Percentiles rank a stretch among this genome's conserved stretches.
phyloP scores from a whole-genome alignment of 495 filamentous ascomycete species.

The Hypoxylon fragiforme region DNA sequence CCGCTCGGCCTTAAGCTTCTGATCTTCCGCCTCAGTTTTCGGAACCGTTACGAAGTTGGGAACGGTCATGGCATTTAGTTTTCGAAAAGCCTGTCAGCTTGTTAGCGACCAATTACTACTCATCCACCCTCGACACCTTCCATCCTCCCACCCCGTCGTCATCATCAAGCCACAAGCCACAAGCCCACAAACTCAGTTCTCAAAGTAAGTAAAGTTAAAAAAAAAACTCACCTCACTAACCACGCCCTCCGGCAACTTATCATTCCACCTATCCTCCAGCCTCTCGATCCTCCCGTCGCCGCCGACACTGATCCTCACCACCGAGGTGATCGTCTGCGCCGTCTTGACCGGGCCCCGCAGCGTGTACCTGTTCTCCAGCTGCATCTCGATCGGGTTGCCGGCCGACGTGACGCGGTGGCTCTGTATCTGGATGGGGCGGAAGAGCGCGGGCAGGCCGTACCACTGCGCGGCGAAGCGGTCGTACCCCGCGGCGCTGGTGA shows the following conservation, averaged over 20 bases:
- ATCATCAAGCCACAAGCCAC: slow-evolving; percentile 46
- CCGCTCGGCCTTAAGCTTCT: slow-evolving; percentile 27
- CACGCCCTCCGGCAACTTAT: slow-evolving; percentile 51
- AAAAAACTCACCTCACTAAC: slow-evolving; percentile 52
- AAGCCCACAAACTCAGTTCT: slow-evolving; percentile 17
- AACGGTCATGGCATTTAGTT: slow-evolving; percentile 58
- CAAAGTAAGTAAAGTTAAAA: not conserved
- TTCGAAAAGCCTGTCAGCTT: slow-evolving; percentile 54
- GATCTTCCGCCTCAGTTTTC: slow-evolving; percentile 59
- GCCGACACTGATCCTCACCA: slow-evolving; percentile 50
- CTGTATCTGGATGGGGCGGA: slow-evolving; percentile 45
- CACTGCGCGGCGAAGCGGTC: slow-evolving; percentile 57
- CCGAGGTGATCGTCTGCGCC: slow-evolving; percentile 55
- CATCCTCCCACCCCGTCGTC: slow-evolving; percentile 35
- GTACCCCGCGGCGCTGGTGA: slow-evolving; percentile 56
- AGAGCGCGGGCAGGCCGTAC: slow-evolving; percentile 40
- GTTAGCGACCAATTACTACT: slow-evolving; percentile 38
- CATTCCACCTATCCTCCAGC: slow-evolving; percentile 62
- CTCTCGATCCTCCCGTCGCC: slow-evolving; percentile 52
- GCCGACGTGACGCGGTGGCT: slow-evolving; percentile 52
- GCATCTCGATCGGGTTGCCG: slow-evolving; percentile 59
- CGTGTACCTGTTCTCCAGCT: slow-evolving; percentile 55
- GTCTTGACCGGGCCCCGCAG: slow-evolving; percentile 56
- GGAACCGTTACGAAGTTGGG: slow-evolving; percentile 60
- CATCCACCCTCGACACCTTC: slow-evolving; percentile 31